A percentile compares a stretch with the other conserved stretches of the same genome.
phyloP scores from a whole-genome alignment of 1,284 basidiomycete genomes.

The Moesziomyces antarcticus region DNA sequence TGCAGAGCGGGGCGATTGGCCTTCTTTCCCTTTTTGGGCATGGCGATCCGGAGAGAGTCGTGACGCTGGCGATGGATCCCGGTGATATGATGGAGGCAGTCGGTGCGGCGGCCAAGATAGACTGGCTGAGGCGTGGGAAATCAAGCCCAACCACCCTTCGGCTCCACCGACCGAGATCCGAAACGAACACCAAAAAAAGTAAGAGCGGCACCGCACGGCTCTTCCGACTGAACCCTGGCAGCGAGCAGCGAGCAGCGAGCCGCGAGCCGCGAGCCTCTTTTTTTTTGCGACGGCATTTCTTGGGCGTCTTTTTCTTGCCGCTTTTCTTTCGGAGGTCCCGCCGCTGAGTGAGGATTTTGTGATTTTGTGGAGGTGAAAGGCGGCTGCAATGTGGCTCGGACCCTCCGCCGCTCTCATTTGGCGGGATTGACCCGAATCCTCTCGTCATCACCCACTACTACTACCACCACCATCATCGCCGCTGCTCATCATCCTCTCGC shows the following conservation, averaged over 20 bases:
- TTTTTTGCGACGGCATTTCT: neutral
- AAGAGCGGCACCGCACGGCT: too few species aligned
- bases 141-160: constrained; percentile 2
- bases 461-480: neutral
- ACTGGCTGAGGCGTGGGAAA: too few species aligned
- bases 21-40: constrained; percentile 49
- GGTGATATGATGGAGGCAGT: too few species aligned
- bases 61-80: too few species aligned
- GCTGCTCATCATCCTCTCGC: neutral
- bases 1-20: constrained; percentile 14
- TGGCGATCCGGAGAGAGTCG: constrained; percentile 1
- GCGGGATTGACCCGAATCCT: too few species aligned
- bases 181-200: too few species aligned
- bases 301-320: neutral
- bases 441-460: neutral
- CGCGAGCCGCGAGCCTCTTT: too few species aligned
- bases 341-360: neutral
- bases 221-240: too few species aligned
- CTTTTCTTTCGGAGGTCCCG: neutral
- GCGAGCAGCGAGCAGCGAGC: too few species aligned
- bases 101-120: too few species aligned
- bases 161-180: constrained; percentile 4
- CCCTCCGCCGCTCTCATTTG: neutral
- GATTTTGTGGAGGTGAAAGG: neutral
- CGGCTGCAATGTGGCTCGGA: neutral